Conservation (phyloP, 1,284 basidiomycete species). For the Kalmanozyma brasiliensis region DNA sequence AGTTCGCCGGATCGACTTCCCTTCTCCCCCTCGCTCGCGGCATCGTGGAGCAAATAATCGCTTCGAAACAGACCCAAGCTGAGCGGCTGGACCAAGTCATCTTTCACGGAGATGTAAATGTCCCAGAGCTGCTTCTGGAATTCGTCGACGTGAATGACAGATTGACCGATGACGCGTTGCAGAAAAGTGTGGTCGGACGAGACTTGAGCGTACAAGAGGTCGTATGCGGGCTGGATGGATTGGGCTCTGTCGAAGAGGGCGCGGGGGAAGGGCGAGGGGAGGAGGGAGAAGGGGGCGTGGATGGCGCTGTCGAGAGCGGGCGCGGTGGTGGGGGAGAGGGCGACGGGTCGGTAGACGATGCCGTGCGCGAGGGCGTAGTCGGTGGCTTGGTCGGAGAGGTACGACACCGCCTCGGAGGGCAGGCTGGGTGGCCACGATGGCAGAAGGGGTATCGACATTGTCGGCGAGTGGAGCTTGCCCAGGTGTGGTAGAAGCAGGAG, state of each 20-base stretch:
- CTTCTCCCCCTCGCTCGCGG: constrained; percentile 7
- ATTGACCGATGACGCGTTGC: constrained; percentile 82
- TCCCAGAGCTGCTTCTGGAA: constrained; percentile 88
- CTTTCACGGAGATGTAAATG: constrained; percentile 78
- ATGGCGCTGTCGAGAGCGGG: constrained; percentile 74
- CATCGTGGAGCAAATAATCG: constrained; percentile 88
- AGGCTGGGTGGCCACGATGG: constrained; percentile 78
- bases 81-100: constrained; percentile 73
- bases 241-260: constrained; percentile 77
- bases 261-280: constrained; percentile 87
- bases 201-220: constrained; percentile 84
- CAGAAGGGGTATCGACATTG: constrained; percentile 15
- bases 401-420: constrained; percentile 73
- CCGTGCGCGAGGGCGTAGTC: constrained; percentile 87
- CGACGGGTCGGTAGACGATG: constrained; percentile 79
- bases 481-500: neutral
- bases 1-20: constrained; percentile 59
- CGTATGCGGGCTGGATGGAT: constrained; percentile 81
- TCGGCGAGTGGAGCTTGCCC: neutral
- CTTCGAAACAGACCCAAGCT: constrained; percentile 94
- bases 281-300: constrained; percentile 86
- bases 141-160: constrained; percentile 83
- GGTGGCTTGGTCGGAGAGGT: constrained; percentile 77
- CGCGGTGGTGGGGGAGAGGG: constrained; percentile 66
- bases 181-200: constrained; percentile 84